These are phyloP conservation scores for Omphalotus olearius DNA, from an alignment of 1,284 basidiomycete species.

Conservation along the genomic window DNA sequence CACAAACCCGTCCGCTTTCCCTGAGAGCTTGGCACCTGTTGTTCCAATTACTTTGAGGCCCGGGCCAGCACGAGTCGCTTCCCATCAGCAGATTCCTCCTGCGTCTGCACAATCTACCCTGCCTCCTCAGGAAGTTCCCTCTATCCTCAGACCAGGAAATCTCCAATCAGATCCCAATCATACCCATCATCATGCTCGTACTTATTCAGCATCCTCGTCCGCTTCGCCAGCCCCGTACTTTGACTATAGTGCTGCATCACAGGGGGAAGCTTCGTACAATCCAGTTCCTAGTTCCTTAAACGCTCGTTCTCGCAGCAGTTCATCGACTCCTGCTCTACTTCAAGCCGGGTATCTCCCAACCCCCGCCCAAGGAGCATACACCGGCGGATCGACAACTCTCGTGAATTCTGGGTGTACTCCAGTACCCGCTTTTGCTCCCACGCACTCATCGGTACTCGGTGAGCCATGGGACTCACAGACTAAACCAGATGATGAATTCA, in stretches of 20 bases:
- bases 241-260: background rate
- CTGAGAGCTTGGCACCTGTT: background rate
- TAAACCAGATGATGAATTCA: conserved; percentile 3
- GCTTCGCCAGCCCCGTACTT: conserved; percentile 1
- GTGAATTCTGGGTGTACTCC: too few relatives aligned
- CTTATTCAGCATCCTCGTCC: conserved; percentile 9
- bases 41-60: conserved; percentile 5
- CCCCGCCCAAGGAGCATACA: too few relatives aligned
- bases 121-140: conserved; percentile 27
- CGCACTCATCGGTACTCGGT: too few relatives aligned
- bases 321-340: background rate
- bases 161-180: conserved; percentile 3
- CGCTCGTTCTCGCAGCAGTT: background rate
- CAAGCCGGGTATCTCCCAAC: background rate
- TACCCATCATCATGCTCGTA: background rate
- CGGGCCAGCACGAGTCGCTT: conserved; percentile 14
- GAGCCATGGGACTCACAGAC: background rate
- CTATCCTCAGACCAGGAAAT: conserved; percentile 38
- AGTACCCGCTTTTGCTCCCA: too few relatives aligned
- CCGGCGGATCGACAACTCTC: too few relatives aligned
- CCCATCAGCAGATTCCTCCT: conserved; percentile 3
- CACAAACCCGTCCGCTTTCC: conserved; percentile 12
- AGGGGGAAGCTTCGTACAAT: background rate
- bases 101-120: background rate
- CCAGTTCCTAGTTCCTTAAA: background rate